phyloP scores from a whole-genome alignment of 2,329 filamentous ascomycete species.

The Thelonectria rubi region DNA sequence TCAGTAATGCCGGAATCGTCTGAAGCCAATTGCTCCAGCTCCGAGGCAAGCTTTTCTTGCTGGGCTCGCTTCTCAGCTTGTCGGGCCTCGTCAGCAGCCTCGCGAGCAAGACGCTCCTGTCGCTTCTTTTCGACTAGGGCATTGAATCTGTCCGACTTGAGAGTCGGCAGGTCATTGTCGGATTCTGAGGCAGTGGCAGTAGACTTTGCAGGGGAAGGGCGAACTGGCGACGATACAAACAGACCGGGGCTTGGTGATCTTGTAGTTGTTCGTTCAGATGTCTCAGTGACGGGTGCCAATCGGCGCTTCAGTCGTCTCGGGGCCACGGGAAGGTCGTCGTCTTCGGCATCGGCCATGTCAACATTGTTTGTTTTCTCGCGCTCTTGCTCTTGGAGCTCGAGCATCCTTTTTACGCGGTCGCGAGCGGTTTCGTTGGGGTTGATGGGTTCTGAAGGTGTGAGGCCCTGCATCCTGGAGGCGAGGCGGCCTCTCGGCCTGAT shows the following conservation, averaged over 20 bases:
- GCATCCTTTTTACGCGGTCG: constrained; percentile 55
- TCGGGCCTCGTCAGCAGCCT: constrained; percentile 65
- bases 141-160: constrained; percentile 69
- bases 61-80: constrained; percentile 54
- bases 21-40: constrained; percentile 47
- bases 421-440: constrained; percentile 46
- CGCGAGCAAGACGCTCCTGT: constrained; percentile 73
- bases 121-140: constrained; percentile 79
- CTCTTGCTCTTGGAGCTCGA: constrained; percentile 46
- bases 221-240: constrained; percentile 64
- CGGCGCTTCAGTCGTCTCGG: constrained; percentile 53
- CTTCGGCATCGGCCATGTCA: constrained; percentile 47
- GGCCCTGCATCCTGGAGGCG: constrained; percentile 69
- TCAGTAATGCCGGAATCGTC: constrained; percentile 65
- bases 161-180: constrained; percentile 58
- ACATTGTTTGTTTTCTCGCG: constrained; percentile 40
- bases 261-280: constrained; percentile 23
- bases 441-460: constrained; percentile 29
- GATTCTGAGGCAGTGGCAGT: constrained; percentile 50
- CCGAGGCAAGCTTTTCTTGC: constrained; percentile 48
- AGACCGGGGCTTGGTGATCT: constrained; percentile 56
- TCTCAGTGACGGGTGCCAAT: constrained; percentile 45
- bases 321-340: constrained; percentile 53
- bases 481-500: constrained; percentile 69
- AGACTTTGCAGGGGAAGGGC: constrained; percentile 45